Conservation (phyloP, 2,329 filamentous ascomycete genomes). For the Westerdykella sp. region DNA sequence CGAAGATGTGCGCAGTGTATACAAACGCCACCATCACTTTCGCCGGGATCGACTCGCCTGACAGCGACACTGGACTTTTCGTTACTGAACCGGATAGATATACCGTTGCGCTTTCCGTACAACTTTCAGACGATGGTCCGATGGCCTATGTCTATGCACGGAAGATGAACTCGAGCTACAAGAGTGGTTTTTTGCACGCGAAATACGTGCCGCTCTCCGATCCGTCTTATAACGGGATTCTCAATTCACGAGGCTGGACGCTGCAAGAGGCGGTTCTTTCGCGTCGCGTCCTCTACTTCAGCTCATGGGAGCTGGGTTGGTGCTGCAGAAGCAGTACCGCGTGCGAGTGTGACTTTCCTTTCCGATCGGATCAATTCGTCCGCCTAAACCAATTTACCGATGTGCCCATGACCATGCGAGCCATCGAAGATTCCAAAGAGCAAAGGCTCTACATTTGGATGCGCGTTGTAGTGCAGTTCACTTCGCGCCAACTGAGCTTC, state of each 20-base stretch:
- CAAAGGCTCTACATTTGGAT: too few relatives aligned
- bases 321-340: background rate
- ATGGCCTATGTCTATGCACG: background rate
- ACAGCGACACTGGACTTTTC: background rate
- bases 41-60: slow-evolving; percentile 6
- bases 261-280: slow-evolving; percentile 10
- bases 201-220: background rate
- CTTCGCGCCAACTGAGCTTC: too few relatives aligned
- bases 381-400: too few relatives aligned
- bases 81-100: too few relatives aligned
- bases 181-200: background rate
- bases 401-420: too few relatives aligned
- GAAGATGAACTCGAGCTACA: background rate
- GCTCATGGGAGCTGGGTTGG: slow-evolving; percentile 14
- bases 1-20: slow-evolving; percentile 19
- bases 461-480: too few relatives aligned
- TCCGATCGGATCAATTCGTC: too few relatives aligned
- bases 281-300: slow-evolving; percentile 11
- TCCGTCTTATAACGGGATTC: too few relatives aligned
- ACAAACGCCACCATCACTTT: slow-evolving; percentile 3
- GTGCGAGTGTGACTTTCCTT: too few relatives aligned
- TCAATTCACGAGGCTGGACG: slow-evolving; percentile 3
- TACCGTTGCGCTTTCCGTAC: background rate
- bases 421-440: too few relatives aligned
- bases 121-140: background rate